Percentiles rank a stretch among this genome's conserved stretches.
Evolutionary conservation across 805 yeast genomes (phyloP).

Genomic region (Wickerhamomyces silvicola): DNA sequence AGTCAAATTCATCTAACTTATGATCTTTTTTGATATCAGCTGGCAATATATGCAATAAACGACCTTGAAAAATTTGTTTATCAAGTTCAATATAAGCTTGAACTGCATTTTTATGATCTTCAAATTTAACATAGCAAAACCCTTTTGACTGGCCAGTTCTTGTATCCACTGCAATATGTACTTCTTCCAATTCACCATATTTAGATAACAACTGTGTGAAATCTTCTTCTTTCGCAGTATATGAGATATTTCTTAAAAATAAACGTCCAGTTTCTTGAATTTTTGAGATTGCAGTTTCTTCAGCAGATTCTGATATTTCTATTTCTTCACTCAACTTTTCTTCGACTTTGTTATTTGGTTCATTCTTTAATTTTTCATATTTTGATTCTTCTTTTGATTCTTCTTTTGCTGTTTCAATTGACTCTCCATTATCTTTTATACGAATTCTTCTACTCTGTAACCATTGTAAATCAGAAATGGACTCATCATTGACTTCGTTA

Average conservation of each 20-base stretch:
- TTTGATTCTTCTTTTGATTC: conserved; percentile 6
- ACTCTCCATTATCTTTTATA: conserved; percentile 52
- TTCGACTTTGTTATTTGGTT: conserved; percentile 5
- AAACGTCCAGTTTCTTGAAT: conserved; percentile 71
- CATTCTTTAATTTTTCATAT: conserved; percentile 5
- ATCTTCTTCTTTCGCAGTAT: conserved; percentile 74
- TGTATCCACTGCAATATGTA: conserved; percentile 87
- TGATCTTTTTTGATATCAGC: conserved; percentile 80
- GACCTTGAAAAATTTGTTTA: conserved; percentile 88
- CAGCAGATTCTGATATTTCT: conserved; percentile 30
- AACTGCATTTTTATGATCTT: conserved; percentile 65
- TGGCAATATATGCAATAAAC: conserved; percentile 83
- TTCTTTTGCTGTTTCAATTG: conserved; percentile 12
- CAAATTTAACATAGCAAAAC: conserved; percentile 76
- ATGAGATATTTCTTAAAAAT: conserved; percentile 80
- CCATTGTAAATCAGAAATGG: conserved; percentile 81
- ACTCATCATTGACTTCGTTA: conserved; percentile 41
- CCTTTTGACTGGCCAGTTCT: conserved; percentile 90
- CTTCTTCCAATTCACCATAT: conserved; percentile 78
- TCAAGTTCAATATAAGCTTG: conserved; percentile 70
- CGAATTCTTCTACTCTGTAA: conserved; percentile 66
- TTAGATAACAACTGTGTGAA: conserved; percentile 54
- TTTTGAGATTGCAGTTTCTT: conserved; percentile 42
- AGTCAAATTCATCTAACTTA: conserved; percentile 81
- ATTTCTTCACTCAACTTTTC: conserved; percentile 10